Base-by-base conservation (phyloP, 1,139 yeast genomes). In the Debaryomyces singareniensis region DNA sequence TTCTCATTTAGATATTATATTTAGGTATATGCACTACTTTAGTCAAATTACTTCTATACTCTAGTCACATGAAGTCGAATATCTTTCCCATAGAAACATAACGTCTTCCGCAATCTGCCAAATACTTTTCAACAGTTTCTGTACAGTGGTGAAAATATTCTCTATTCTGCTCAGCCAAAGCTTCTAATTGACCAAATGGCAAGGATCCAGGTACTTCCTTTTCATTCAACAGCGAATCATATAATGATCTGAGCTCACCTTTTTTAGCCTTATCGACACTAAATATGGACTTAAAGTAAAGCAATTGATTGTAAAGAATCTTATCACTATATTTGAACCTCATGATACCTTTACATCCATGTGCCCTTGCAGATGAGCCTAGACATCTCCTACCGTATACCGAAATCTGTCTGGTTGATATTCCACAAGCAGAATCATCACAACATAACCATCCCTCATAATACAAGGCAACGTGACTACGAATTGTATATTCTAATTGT, bases 351-450 rank as follows among this genome's bases (percentile, higher is more conserved):
- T 81, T 79, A 53, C 97, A 91, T 16, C 77, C 78, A 42, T 63
- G 68, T 1, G 78, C 77, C 29, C 61, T 67, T 5, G 85, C 85
- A 40, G 69, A 70, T 36, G 55, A 54, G 30, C 83, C 81, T 35
- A 87, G 68, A 58, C 98, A 91, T 43, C 93, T 69, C 44, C 77
- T 78, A 36, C 96, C 97, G 47, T 85, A 87, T 3, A 89, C 96
- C 10, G 91, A 78, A 15, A 91, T 71, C 49, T 89, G 95, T 38
- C 96, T 70, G 0, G 97, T 89, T 13, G 71, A 68, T 32, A 75
- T 65, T 5, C 84, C 87, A 62, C 99, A 93, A 1, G 93, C 74
- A 2, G 76, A 54, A 44, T 89, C 96, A 50, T 83, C 93, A 58
- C 99, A 93, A 0, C 58, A 61, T 25, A 87, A 61, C 89, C 94